Evolutionary conservation across 2,329 filamentous ascomycete species (phyloP).

Genomic region (Polytolypa hystricis): DNA sequence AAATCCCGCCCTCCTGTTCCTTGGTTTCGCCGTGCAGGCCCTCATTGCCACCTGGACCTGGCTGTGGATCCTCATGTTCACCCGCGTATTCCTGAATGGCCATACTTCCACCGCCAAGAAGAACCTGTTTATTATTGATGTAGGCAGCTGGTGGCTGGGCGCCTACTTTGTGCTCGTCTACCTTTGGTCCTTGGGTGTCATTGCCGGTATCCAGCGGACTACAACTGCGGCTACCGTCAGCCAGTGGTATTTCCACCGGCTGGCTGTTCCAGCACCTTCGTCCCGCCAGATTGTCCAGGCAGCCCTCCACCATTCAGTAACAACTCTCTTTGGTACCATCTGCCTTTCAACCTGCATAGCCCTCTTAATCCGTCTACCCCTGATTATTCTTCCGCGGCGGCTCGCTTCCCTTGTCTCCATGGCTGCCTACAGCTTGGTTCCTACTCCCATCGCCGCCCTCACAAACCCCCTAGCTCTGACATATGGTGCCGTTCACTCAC

Average conservation of each 20-base stretch:
- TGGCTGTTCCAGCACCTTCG: constrained; percentile 63
- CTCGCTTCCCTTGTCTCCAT: constrained; percentile 59
- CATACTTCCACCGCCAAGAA: constrained; percentile 51
- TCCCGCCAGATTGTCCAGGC: constrained; percentile 73
- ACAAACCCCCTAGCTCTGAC: constrained; percentile 89
- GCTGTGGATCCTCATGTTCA: constrained; percentile 95
- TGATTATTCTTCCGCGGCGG: constrained; percentile 70
- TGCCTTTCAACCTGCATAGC: constrained; percentile 76
- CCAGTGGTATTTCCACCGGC: constrained; percentile 98
- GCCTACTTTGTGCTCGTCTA: constrained; percentile 86
- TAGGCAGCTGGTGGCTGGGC: constrained; percentile 92
- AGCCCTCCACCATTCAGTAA: constrained; percentile 68
- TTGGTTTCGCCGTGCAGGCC: constrained; percentile 69
- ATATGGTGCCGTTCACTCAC: constrained; percentile 86
- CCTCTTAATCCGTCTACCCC: constrained; percentile 69
- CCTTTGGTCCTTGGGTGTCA: constrained; percentile 82
- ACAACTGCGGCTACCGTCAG: constrained; percentile 91
- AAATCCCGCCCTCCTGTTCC: constrained; percentile 67
- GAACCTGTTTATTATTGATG: constrained; percentile 66
- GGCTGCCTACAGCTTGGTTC: constrained; percentile 67
- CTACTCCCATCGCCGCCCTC: constrained; percentile 71
- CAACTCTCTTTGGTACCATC: constrained; percentile 84
- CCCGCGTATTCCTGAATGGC: constrained; percentile 85
- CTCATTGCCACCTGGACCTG: constrained; percentile 82
- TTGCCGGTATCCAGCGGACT: constrained; percentile 78